A percentile compares a stretch with the other conserved stretches of the same genome.
Conservation (phyloP, 148 eudicot species). For the Fagopyrum tataricum region DNA sequence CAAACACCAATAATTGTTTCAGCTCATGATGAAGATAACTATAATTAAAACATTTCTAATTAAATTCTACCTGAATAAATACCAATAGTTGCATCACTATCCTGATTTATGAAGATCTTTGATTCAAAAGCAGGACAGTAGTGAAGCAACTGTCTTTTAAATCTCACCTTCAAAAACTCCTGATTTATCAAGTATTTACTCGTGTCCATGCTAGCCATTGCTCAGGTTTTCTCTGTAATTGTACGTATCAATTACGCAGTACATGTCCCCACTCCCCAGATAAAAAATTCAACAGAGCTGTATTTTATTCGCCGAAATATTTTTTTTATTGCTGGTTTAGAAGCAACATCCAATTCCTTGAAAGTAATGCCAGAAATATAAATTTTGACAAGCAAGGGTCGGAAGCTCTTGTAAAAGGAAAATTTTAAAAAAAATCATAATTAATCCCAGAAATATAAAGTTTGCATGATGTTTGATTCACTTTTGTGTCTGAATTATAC, state of each 20-base stretch:
- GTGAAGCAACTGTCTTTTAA: not conserved
- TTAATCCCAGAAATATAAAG: not conserved
- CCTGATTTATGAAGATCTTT: not conserved
- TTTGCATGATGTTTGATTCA: not conserved
- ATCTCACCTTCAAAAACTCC: not conserved
- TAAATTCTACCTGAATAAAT: not conserved
- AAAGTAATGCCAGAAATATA: not conserved
- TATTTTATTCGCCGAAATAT: not conserved
- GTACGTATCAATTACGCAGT: not conserved
- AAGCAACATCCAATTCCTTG: not conserved
- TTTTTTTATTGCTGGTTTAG: not conserved
- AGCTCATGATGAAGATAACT: not conserved
- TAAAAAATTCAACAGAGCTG: not conserved
- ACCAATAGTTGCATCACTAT: not conserved
- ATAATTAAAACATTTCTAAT: not conserved
- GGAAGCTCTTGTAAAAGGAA: not conserved
- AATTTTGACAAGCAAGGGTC: not conserved
- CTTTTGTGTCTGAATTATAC: not conserved
- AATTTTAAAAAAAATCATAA: not conserved
- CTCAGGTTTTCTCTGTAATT: not conserved
- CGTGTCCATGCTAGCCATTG: not conserved
- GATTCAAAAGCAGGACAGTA: too few species aligned
- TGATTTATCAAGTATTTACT: too few species aligned
- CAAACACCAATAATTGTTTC: constrained; percentile 15
- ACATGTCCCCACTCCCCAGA: not conserved